Evolutionary conservation across 2,329 filamentous ascomycete genomes (phyloP).

Genomic region (Didymella keratinophila): DNA sequence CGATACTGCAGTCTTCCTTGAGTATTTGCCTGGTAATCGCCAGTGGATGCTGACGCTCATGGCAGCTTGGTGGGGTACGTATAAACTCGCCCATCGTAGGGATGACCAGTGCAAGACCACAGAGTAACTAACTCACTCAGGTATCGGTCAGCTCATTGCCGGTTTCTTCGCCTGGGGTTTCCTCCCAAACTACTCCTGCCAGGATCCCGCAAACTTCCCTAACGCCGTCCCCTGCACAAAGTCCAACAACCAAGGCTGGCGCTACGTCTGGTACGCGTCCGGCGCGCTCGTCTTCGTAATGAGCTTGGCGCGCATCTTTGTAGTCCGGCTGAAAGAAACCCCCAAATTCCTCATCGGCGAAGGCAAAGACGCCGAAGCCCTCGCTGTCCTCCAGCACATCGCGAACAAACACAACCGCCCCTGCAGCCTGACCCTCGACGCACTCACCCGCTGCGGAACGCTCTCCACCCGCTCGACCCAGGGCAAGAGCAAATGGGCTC

Average conservation of each 20-base stretch:
- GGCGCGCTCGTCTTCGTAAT: constrained; percentile 64
- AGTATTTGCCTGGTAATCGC: constrained; percentile 64
- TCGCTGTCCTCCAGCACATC: constrained; percentile 59
- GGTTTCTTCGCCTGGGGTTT: constrained; percentile 65
- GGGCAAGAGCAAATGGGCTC: constrained; percentile 47
- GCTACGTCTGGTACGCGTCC: constrained; percentile 64
- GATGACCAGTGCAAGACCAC: not conserved
- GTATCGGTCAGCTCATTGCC: constrained; percentile 59
- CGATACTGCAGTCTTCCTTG: constrained; percentile 67
- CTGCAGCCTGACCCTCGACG: constrained; percentile 60
- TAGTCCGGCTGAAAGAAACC: constrained; percentile 64
- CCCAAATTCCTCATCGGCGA: constrained; percentile 65
- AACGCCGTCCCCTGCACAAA: constrained; percentile 58
- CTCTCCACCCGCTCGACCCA: constrained; percentile 31
- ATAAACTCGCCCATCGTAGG: not conserved
- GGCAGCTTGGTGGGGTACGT: constrained; percentile 63
- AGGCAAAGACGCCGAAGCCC: constrained; percentile 61
- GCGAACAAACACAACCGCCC: constrained; percentile 62
- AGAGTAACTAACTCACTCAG: constrained; percentile 28
- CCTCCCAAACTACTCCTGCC: constrained; percentile 60
- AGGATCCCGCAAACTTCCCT: constrained; percentile 39
- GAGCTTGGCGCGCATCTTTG: constrained; percentile 60
- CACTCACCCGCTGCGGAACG: constrained; percentile 57
- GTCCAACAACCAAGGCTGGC: constrained; percentile 64
- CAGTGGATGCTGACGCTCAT: constrained; percentile 72